A percentile compares a stretch with the other conserved stretches of the same genome.
phyloP scores from a whole-genome alignment of 768 basidiomycete species.

The Boletellus ananas region DNA sequence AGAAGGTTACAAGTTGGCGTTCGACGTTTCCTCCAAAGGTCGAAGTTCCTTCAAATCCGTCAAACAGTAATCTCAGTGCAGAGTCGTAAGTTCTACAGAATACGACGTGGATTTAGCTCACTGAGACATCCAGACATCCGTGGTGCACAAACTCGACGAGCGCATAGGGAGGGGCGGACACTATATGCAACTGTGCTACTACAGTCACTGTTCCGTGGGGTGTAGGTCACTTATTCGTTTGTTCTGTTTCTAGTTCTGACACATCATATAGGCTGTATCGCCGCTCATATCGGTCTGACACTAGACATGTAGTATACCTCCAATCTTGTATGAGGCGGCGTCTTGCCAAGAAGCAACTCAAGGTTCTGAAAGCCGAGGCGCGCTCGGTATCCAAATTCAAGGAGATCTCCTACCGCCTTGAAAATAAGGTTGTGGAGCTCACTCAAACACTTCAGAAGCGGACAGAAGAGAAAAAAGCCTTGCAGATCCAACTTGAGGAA shows the following conservation, averaged over 20 bases:
- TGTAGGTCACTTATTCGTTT: slow-evolving; percentile 53
- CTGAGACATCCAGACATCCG: slow-evolving; percentile 54
- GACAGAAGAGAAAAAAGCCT: slow-evolving; percentile 84
- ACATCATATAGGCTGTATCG: slow-evolving; percentile 47
- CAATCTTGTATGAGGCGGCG: slow-evolving; percentile 93
- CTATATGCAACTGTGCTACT: slow-evolving; percentile 63
- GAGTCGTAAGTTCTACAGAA: slow-evolving; percentile 59
- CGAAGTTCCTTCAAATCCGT: slow-evolving; percentile 59
- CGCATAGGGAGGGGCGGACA: slow-evolving; percentile 53
- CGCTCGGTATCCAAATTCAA: slow-evolving; percentile 98
- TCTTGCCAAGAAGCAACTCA: slow-evolving; percentile 81
- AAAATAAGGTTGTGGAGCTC: slow-evolving; percentile 99
- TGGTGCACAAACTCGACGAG: slow-evolving; percentile 64
- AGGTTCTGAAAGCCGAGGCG: slow-evolving; percentile 81
- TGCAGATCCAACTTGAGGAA: slow-evolving; percentile 69
- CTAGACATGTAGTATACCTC: slow-evolving; percentile 72
- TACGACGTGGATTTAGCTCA: neutral
- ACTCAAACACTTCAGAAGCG: slow-evolving; percentile 91
- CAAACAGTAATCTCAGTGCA: slow-evolving; percentile 71
- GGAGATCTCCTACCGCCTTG: slow-evolving; percentile 94
- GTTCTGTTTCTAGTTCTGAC: slow-evolving; percentile 2
- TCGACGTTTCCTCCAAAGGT: slow-evolving; percentile 72
- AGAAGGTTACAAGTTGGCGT: slow-evolving; percentile 69
- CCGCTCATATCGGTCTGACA: slow-evolving; percentile 52
- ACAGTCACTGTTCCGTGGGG: slow-evolving; percentile 83